A percentile compares a stretch with the other conserved stretches of the same genome.
Evolutionary conservation across 2,329 filamentous ascomycete species (phyloP).

Genomic region (Bipolaris victoriae): DNA sequence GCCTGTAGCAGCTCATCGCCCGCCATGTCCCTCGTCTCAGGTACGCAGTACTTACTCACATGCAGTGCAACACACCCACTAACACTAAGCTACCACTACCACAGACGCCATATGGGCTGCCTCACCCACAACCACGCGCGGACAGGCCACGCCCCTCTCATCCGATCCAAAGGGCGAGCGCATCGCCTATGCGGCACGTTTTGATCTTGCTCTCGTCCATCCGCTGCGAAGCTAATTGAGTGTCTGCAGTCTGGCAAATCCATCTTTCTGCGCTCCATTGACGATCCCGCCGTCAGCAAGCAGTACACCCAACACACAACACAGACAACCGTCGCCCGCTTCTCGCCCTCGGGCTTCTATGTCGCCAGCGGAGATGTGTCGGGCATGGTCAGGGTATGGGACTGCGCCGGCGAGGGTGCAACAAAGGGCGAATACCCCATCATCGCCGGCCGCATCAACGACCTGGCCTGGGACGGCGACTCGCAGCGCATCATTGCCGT

Average conservation of each 20-base stretch:
- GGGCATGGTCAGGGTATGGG: constrained; percentile 90
- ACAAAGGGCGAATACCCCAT: constrained; percentile 95
- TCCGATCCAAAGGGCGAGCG: constrained; percentile 87
- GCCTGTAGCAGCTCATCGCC: background rate
- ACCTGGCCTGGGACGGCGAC: constrained; percentile 97
- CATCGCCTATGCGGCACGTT: constrained; percentile 82
- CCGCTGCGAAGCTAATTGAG: constrained; percentile 11
- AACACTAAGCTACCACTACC: constrained; percentile 6
- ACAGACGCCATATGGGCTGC: constrained; percentile 80
- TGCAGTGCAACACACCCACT: background rate
- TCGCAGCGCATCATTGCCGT: constrained; percentile 96
- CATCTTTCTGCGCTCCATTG: constrained; percentile 93
- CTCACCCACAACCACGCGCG: constrained; percentile 80
- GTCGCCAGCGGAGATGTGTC: constrained; percentile 88
- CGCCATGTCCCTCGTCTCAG: constrained; percentile 28
- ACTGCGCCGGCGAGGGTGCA: constrained; percentile 80
- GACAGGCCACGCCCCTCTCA: constrained; percentile 87
- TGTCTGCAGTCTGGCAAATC: constrained; percentile 82
- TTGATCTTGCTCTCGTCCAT: background rate
- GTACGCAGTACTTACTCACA: constrained; percentile 10
- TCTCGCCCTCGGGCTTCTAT: constrained; percentile 93
- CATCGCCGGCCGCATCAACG: constrained; percentile 92
- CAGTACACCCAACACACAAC: constrained; percentile 94
- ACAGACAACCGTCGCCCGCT: constrained; percentile 88
- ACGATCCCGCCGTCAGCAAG: constrained; percentile 80